Evolutionary conservation across 1,284 basidiomycete genomes (phyloP), one percentile per base, ranked within the genome.

Genomic region (Sanguinoderma infundibulare): DNA sequence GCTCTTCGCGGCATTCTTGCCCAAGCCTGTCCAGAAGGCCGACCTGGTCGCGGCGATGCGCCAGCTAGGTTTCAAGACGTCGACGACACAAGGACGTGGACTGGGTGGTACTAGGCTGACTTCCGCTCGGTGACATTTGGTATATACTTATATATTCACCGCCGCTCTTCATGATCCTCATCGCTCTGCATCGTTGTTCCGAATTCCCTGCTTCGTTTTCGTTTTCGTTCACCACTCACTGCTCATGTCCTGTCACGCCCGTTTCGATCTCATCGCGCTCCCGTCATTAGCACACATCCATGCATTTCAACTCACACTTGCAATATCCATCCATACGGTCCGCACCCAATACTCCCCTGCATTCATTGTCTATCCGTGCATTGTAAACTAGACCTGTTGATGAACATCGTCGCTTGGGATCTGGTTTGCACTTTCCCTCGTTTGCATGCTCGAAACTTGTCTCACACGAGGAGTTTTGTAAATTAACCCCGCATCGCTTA

Each of bases 1-100:
- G 67, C 78, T 97, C 47, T 98, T 98, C 76, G 86, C 92, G 5
- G 94, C 92, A 1, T 91, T 92, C 36, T 81, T 98, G 34, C 80
- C 90, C 55, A 98, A 98, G 77, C 96, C 95, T 0, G 80, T 98
- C 68, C 89, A 93, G 74, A 95, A 95, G 76, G 84, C 86, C 20
- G 94, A 95, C 72, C 79, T 98, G 35, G 79, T 96, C 54, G 84
- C 82, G 63, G 90, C 87, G 63, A 92, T 90, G 87, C 88, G 90
- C 50, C 86, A 91, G 72, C 83, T 97, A 42, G 95, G 95, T 28
- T 97, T 97, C 83, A 93, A 89, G 81, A 93, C 90, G 20, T 86
- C 89, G n/a, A 85, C 88, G n/a, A 81, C 86, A 63, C 87, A 75
- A 59, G 68, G 68, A 57, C 67, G 71, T 55, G 63, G 70, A 44